Conservation (phyloP, 257 asterid species). For the Petunia secreta region DNA sequence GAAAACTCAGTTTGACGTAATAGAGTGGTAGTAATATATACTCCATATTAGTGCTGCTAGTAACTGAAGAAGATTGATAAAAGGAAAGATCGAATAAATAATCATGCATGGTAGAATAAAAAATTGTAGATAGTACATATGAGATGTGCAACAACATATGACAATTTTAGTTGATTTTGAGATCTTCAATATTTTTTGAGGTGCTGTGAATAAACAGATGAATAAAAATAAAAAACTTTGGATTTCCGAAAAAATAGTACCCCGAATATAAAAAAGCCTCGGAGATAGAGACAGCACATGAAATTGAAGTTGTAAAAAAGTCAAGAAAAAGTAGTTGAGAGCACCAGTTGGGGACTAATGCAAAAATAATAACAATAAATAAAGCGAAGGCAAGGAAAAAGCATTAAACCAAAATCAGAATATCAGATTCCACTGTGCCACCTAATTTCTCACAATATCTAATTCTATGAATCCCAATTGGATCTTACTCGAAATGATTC, state of each 20-base stretch:
- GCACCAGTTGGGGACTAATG: neutral
- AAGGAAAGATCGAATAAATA: too few relatives aligned
- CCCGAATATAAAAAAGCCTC: neutral
- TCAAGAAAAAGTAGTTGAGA: conserved; percentile 14
- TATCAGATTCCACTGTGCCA: neutral
- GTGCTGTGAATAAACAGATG: neutral
- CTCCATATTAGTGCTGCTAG: too few relatives aligned
- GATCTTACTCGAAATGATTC: neutral
- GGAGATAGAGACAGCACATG: neutral
- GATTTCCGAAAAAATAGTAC: neutral
- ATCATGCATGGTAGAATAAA: too few relatives aligned
- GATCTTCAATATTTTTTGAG: neutral
- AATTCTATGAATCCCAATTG: neutral
- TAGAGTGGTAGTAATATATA: too few relatives aligned
- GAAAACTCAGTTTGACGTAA: too few relatives aligned
- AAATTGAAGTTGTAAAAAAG: neutral
- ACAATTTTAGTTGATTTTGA: neutral
- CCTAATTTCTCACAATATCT: neutral
- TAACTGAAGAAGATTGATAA: too few relatives aligned
- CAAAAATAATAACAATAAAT: too few relatives aligned
- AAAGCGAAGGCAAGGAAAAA: too few relatives aligned
- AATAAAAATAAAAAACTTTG: neutral
- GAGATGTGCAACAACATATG: neutral
- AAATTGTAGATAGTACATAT: too few relatives aligned
- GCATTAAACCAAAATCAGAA: neutral